phyloP scores from a whole-genome alignment of 768 basidiomycete genomes.

The Serpula lacrymans region DNA sequence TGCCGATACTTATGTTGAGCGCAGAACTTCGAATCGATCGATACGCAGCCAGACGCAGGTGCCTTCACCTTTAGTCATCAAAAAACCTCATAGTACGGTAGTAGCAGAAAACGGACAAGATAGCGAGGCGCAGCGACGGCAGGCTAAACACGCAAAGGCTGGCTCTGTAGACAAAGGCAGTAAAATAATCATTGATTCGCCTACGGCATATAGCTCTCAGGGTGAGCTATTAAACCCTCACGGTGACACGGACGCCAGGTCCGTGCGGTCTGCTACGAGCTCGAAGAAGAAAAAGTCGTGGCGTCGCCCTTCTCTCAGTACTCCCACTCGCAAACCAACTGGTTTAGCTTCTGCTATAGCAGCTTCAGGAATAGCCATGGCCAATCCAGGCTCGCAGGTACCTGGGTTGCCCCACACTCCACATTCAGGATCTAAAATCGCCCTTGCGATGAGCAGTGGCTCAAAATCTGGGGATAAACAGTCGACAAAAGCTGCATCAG shows the following conservation, averaged over 20 bases:
- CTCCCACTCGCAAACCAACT: conserved; percentile 36
- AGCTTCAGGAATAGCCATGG: conserved; percentile 64
- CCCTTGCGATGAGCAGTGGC: conserved; percentile 14
- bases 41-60: conserved; percentile 26
- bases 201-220: conserved; percentile 9
- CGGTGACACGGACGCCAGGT: conserved; percentile 24
- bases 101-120: too few relatives aligned
- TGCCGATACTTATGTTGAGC: conserved; percentile 3
- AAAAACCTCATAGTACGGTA: too few relatives aligned
- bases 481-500: conserved; percentile 2
- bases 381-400: conserved; percentile 48
- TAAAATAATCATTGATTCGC: conserved; percentile 25
- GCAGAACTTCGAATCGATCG: conserved; percentile 21
- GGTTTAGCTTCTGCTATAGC: conserved; percentile 68
- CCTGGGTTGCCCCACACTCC: conserved; percentile 30
- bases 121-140: too few relatives aligned
- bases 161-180: too few relatives aligned
- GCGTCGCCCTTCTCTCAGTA: conserved; percentile 11
- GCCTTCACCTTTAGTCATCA: conserved; percentile 20
- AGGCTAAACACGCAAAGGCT: too few relatives aligned
- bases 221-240: conserved; percentile 12
- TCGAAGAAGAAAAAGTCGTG: conserved; percentile 20
- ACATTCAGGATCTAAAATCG: conserved; percentile 13
- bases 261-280: conserved; percentile 21
- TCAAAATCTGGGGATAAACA: conserved; percentile 9